Conservation (phyloP, 1,139 yeast species). For the Hansenula lynferdii region DNA sequence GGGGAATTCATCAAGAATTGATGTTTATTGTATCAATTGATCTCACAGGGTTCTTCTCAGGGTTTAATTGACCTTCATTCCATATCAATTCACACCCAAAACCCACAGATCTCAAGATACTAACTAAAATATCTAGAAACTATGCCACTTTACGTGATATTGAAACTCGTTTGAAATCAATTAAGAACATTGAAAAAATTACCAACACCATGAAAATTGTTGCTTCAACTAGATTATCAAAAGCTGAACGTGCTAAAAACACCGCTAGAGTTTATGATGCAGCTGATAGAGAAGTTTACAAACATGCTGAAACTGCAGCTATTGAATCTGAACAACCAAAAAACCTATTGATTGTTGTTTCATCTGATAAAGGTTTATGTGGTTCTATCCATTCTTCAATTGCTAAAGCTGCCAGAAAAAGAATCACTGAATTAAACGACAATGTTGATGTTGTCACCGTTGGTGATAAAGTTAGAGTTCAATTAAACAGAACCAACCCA, state of each 20-base stretch:
- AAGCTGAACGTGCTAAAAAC: constrained; percentile 94
- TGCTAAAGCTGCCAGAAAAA: constrained; percentile 79
- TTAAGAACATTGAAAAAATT: constrained; percentile 97
- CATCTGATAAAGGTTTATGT: constrained; percentile 98
- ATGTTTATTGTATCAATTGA: background rate
- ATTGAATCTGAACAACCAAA: constrained; percentile 46
- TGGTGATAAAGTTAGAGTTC: constrained; percentile 93
- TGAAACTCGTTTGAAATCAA: constrained; percentile 96
- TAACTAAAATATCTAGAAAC: constrained; percentile 44
- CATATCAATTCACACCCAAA: too few relatives aligned
- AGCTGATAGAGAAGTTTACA: constrained; percentile 75
- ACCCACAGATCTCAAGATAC: too few relatives aligned
- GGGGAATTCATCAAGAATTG: background rate
- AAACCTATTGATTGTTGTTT: constrained; percentile 76
- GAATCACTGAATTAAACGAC: constrained; percentile 54
- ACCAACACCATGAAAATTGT: constrained; percentile 99
- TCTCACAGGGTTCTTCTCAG: too few relatives aligned
- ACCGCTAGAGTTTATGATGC: constrained; percentile 82
- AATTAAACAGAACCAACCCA: constrained; percentile 78
- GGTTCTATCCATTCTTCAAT: constrained; percentile 96
- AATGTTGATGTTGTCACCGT: constrained; percentile 78
- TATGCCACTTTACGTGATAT: constrained; percentile 99
- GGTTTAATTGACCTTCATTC: too few relatives aligned
- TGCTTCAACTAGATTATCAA: constrained; percentile 93
- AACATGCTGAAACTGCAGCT: constrained; percentile 70